Evolutionary conservation across 805 yeast genomes (phyloP).

Genomic region (Saturnispora mendoncae): DNA sequence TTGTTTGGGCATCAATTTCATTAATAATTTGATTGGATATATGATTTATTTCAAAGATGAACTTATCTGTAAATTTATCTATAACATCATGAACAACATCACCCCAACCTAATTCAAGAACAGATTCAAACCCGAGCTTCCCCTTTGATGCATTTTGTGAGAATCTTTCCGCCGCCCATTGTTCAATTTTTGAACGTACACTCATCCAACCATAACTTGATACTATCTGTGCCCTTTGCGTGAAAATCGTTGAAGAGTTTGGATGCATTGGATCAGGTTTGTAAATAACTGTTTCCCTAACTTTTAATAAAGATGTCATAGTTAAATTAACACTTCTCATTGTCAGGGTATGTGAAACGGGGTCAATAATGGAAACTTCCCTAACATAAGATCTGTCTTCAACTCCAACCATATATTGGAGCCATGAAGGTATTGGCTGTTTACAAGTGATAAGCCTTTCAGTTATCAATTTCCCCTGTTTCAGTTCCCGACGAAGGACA

Average conservation of each 20-base stretch:
- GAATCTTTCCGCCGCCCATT: slow-evolving; percentile 86
- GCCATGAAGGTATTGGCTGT: slow-evolving; percentile 82
- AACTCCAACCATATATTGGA: slow-evolving; percentile 63
- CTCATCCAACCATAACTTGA: slow-evolving; percentile 68
- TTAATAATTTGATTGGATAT: slow-evolving; percentile 22
- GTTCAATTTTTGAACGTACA: slow-evolving; percentile 77
- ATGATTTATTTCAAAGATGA: slow-evolving; percentile 17
- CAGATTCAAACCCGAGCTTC: slow-evolving; percentile 74
- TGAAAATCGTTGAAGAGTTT: slow-evolving; percentile 46
- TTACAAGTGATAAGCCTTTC: slow-evolving; percentile 85
- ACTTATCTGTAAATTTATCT: slow-evolving; percentile 13
- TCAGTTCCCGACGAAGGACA: slow-evolving; percentile 64
- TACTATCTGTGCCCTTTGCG: slow-evolving; percentile 80
- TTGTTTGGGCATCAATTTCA: slow-evolving; percentile 20
- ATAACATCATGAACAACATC: slow-evolving; percentile 21
- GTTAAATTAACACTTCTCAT: slow-evolving; percentile 86
- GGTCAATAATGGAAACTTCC: slow-evolving; percentile 81
- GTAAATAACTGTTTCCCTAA: slow-evolving; percentile 81
- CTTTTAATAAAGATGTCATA: slow-evolving; percentile 63
- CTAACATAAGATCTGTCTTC: slow-evolving; percentile 69
- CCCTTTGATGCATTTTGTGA: slow-evolving; percentile 82
- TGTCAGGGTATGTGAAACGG: slow-evolving; percentile 50
- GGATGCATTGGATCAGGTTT: slow-evolving; percentile 55
- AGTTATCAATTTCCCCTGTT: slow-evolving; percentile 52
- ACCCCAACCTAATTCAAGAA: slow-evolving; percentile 35